phyloP scores from a whole-genome alignment of 257 asterid species.

The Scutellaria barbata region DNA sequence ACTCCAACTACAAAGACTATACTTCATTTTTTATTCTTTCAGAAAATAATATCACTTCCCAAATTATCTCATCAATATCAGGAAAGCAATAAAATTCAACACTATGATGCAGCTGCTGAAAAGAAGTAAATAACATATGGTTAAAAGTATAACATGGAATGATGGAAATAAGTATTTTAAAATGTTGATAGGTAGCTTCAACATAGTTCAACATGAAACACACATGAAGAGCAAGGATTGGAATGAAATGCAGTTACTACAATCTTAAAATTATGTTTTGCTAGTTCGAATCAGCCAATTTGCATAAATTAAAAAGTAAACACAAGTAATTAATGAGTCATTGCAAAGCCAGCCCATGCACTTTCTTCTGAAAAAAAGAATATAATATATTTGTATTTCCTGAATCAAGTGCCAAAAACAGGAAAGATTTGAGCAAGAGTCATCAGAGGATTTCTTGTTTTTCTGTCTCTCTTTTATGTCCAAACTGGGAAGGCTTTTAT shows the following conservation, averaged over 20 bases:
- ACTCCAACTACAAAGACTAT: background rate
- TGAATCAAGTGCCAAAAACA: background rate
- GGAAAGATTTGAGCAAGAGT: conserved; percentile 19
- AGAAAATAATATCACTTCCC: conserved; percentile 12
- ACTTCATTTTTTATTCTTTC: background rate
- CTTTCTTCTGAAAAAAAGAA: background rate
- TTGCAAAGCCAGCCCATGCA: conserved; percentile 13
- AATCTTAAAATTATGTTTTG: background rate
- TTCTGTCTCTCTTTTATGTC: background rate
- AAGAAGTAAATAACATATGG: background rate
- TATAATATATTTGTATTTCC: background rate
- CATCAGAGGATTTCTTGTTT: background rate
- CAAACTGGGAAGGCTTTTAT: conserved; percentile 13
- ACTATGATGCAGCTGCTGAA: background rate
- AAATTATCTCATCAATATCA: conserved; percentile 19
- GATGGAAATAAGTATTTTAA: background rate
- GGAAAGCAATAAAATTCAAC: background rate
- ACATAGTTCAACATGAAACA: conserved; percentile 11
- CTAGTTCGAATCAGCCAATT: conserved; percentile 12
- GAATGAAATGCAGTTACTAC: background rate
- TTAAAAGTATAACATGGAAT: background rate
- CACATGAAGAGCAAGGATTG: conserved; percentile 16
- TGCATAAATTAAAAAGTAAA: conserved; percentile 5
- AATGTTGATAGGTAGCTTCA: background rate
- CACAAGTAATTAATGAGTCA: background rate